Base-by-base conservation (phyloP, 2,329 filamentous ascomycete species). In the Alternaria gansuensis region DNA sequence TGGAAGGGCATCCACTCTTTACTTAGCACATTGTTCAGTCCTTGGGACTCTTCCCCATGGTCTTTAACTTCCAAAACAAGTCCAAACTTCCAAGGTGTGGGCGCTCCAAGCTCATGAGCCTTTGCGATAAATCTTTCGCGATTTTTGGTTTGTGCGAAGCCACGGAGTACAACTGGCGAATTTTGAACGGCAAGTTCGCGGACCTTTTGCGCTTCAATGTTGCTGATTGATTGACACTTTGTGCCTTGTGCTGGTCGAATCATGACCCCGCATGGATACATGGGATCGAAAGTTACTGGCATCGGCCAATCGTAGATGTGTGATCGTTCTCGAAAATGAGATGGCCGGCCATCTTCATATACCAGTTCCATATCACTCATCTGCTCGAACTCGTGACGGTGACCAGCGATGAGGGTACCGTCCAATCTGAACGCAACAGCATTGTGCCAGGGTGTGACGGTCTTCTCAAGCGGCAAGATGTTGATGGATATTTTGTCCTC, bases 11-110 rank as follows among this genome's bases (percentile, higher is more conserved):
- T 85, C 65, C 81, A 81, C 55, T 71, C 69, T 6, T 63, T 76
- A 0, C 82, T 84, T 1, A 85, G 72, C 1, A 86, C 83, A 33
- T 85, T 86, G 63, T 85, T 86, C 17, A 82, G 68, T 0, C 80
- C 79, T 6, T 77, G 72, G 0, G 78, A 78, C 4, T 82, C 76
- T 1, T 71, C 79, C 51, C 83, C 85, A 10, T 83, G 84, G 51
- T 88, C 85, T 63, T 88, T 86, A 0, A 88, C 86, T 58, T 87
- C 85, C 2, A 86, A 85, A 7, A 88, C 77, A 68, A 88, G 85
- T 0, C 83, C 85, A 52, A 85, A 86, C 55, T 81, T 85, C 84
- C 84, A 86, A 0, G 82, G 79, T 6, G 80, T 67, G 0, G 83
- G 80, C 1, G 69, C 74, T 24, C 85, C 84, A 3, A 86, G 75